Percentiles rank a stretch among this genome's conserved stretches.
These are phyloP conservation scores for Cystobasidium tubakii DNA, from an alignment of 768 basidiomycete species.

Conservation along the genomic window DNA sequence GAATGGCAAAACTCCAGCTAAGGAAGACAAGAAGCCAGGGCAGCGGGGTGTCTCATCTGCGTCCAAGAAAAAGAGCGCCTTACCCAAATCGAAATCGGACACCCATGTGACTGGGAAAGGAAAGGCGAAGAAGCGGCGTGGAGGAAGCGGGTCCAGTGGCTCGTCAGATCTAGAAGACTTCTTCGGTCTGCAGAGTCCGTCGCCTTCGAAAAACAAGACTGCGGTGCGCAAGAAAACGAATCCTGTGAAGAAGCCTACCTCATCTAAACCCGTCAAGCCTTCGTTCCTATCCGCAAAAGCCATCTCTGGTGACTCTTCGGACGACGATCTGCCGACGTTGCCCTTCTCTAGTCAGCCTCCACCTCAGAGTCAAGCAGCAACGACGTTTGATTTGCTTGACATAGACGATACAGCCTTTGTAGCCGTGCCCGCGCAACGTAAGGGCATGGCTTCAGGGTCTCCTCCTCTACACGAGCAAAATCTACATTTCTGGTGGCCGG, in stretches of 20 bases:
- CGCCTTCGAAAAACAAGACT: background rate
- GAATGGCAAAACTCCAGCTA: background rate
- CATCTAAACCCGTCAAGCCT: background rate
- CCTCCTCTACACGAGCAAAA: no score
- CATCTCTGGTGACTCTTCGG: background rate
- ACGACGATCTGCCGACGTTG: background rate
- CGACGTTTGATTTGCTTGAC: background rate
- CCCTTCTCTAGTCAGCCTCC: conserved; percentile 2
- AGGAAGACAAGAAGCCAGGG: background rate
- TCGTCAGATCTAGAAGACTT: background rate
- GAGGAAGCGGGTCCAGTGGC: background rate
- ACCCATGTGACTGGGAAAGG: background rate
- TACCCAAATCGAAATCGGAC: conserved; percentile 1
- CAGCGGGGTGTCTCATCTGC: background rate
- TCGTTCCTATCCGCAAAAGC: background rate
- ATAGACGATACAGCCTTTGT: conserved; percentile 14
- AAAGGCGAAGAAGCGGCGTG: background rate
- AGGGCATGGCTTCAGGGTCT: background rate
- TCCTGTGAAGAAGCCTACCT: background rate
- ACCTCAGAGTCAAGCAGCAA: background rate
- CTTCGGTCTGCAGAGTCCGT: background rate
- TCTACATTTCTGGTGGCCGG: conserved; percentile 27
- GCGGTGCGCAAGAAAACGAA: background rate
- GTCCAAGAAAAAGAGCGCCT: background rate
- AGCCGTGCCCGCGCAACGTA: background rate